A percentile compares a stretch with the other conserved stretches of the same genome.
These are phyloP conservation scores for Scolecobasidium constrictum DNA, from an alignment of 2,329 filamentous ascomycete species.

Conservation along the genomic window DNA sequence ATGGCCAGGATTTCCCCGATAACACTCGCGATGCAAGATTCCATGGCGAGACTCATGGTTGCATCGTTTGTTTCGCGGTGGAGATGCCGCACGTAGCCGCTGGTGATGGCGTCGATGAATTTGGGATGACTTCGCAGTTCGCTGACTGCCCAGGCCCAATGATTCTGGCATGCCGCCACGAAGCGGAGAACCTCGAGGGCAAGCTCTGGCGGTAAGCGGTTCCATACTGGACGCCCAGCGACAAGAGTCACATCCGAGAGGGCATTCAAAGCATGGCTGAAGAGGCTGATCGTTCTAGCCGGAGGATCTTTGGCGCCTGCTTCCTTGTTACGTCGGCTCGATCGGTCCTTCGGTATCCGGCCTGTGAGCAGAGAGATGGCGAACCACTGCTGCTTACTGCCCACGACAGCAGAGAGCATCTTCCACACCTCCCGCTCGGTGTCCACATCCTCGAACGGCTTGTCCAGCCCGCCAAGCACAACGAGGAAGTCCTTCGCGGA, in stretches of 20 bases:
- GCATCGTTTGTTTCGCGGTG: slow-evolving; percentile 32
- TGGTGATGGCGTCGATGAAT: slow-evolving; percentile 62
- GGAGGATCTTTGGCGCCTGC: background rate
- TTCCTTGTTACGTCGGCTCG: background rate
- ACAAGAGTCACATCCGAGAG: slow-evolving; percentile 51
- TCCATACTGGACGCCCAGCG: slow-evolving; percentile 25
- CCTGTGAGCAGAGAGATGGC: slow-evolving; percentile 87
- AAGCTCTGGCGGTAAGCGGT: slow-evolving; percentile 33
- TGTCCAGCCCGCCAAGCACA: slow-evolving; percentile 65
- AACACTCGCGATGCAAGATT: slow-evolving; percentile 57
- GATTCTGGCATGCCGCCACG: slow-evolving; percentile 77
- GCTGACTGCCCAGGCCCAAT: slow-evolving; percentile 90
- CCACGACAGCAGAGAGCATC: slow-evolving; percentile 75
- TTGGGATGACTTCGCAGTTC: slow-evolving; percentile 61
- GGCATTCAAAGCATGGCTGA: slow-evolving; percentile 61
- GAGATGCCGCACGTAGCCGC: slow-evolving; percentile 54
- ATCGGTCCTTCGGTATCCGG: slow-evolving; percentile 64
- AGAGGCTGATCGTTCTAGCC: slow-evolving; percentile 45
- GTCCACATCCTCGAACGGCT: slow-evolving; percentile 54
- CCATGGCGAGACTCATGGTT: slow-evolving; percentile 21
- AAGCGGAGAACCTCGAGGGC: slow-evolving; percentile 75
- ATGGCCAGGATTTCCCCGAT: slow-evolving; percentile 83
- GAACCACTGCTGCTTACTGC: slow-evolving; percentile 91
- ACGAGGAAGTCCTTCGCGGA: slow-evolving; percentile 77
- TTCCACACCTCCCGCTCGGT: slow-evolving; percentile 68